phyloP scores from a whole-genome alignment of 345 rosid species.

The Corchorus capsularis region DNA sequence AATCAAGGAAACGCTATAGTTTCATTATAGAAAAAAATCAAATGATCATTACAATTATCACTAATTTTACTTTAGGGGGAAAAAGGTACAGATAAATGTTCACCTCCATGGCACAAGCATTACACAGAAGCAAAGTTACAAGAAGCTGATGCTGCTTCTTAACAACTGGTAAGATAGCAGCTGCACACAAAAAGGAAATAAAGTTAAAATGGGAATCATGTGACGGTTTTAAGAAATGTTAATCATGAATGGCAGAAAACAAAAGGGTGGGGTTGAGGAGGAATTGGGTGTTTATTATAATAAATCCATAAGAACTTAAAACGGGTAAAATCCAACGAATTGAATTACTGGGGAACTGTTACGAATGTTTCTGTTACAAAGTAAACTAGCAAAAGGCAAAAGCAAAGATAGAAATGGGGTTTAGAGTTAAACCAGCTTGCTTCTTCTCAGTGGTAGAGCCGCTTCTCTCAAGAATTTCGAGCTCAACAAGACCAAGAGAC shows the following conservation, averaged over 20 bases:
- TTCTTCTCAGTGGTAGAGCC: constrained; percentile 62
- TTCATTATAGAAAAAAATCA: neutral
- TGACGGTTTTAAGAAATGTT: constrained; percentile 4
- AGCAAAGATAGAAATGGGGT: neutral
- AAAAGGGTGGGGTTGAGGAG: neutral
- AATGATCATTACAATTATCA: neutral
- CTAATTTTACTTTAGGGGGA: neutral
- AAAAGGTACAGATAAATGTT: constrained; percentile 2
- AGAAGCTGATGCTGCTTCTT: constrained; percentile 84
- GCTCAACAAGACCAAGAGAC: constrained; percentile 74
- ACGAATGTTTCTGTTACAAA: neutral
- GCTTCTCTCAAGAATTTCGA: constrained; percentile 67
- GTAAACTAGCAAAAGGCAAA: neutral
- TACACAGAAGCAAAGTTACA: constrained; percentile 76
- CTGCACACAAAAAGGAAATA: constrained; percentile 31
- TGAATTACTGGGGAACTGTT: neutral
- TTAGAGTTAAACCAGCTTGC: constrained; percentile 45
- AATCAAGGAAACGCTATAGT: neutral
- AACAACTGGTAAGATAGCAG: constrained; percentile 75
- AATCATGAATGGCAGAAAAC: neutral
- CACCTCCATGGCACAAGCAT: constrained; percentile 90
- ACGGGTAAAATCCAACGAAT: neutral
- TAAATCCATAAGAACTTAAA: neutral
- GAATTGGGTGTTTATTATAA: neutral
- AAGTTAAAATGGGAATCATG: constrained; percentile 11